Evolutionary conservation across 257 asterid genomes (phyloP).

Genomic region (Solanum chiquidenum): DNA sequence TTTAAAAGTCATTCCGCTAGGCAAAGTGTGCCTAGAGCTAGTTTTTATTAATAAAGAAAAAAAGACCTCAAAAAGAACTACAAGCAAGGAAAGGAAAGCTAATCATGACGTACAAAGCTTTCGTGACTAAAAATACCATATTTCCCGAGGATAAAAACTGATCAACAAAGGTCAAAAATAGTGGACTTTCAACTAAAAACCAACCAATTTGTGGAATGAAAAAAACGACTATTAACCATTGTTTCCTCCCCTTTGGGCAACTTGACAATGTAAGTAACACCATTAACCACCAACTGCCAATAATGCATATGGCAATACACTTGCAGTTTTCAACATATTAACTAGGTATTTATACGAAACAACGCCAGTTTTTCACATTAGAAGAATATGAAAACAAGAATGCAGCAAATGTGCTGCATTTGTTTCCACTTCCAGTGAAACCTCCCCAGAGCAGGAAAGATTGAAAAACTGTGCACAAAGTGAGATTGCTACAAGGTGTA

Average conservation of each 20-base stretch:
- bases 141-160: neutral
- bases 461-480: neutral
- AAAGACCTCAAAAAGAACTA: too few species aligned
- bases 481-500: neutral
- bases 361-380: neutral
- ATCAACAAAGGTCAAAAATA: too few species aligned
- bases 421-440: neutral
- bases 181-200: neutral
- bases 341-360: neutral
- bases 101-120: neutral
- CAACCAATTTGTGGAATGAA: too few species aligned
- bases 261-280: neutral
- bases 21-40: too few species aligned
- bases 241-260: too few species aligned
- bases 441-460: neutral
- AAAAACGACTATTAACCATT: too few species aligned
- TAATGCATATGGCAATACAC: neutral
- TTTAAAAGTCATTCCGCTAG: too few species aligned
- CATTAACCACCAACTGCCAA: neutral
- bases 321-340: neutral
- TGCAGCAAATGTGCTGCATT: neutral
- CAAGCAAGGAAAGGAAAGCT: too few species aligned
- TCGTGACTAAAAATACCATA: neutral
- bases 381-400: neutral
- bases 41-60: too few species aligned